These are phyloP conservation scores for Perilla frutescens DNA, from an alignment of 257 asterid genomes.

Conservation along the genomic window DNA sequence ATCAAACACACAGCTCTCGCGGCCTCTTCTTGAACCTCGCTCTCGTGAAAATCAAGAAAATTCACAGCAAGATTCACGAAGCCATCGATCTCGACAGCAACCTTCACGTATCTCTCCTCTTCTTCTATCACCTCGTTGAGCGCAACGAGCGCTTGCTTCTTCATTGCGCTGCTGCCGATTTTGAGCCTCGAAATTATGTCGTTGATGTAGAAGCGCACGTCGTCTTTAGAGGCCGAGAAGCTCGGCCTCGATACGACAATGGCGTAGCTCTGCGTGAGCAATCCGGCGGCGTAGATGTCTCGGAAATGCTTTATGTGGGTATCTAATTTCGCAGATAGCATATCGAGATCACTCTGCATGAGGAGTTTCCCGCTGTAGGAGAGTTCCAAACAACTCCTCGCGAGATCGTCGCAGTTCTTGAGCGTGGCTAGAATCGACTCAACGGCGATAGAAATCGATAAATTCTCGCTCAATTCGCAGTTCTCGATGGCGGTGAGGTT, in stretches of 20 bases:
- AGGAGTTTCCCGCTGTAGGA: conserved; percentile 83
- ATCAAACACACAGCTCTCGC: conserved; percentile 58
- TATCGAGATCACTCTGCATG: conserved; percentile 92
- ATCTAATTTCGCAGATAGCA: conserved; percentile 58
- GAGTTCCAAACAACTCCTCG: conserved; percentile 52
- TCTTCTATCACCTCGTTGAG: conserved; percentile 65
- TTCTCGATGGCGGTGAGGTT: conserved; percentile 71
- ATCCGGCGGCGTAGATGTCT: conserved; percentile 68
- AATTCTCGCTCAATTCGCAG: conserved; percentile 56
- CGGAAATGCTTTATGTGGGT: conserved; percentile 50
- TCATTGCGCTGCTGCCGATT: conserved; percentile 76
- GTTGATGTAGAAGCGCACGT: conserved; percentile 62
- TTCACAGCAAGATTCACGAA: conserved; percentile 53
- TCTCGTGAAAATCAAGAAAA: conserved; percentile 68
- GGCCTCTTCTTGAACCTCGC: conserved; percentile 69
- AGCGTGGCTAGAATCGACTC: conserved; percentile 60
- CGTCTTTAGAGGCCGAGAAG: conserved; percentile 73
- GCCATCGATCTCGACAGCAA: conserved; percentile 63
- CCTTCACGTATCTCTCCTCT: conserved; percentile 68
- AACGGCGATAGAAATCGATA: conserved; percentile 53
- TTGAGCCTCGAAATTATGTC: conserved; percentile 76
- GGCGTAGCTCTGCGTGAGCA: conserved; percentile 71
- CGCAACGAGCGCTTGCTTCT: conserved; percentile 66
- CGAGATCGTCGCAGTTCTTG: conserved; percentile 53
- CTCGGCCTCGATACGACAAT: conserved; percentile 74